Conservation (phyloP, 2,329 filamentous ascomycete species). For the Xylariales sp. region DNA sequence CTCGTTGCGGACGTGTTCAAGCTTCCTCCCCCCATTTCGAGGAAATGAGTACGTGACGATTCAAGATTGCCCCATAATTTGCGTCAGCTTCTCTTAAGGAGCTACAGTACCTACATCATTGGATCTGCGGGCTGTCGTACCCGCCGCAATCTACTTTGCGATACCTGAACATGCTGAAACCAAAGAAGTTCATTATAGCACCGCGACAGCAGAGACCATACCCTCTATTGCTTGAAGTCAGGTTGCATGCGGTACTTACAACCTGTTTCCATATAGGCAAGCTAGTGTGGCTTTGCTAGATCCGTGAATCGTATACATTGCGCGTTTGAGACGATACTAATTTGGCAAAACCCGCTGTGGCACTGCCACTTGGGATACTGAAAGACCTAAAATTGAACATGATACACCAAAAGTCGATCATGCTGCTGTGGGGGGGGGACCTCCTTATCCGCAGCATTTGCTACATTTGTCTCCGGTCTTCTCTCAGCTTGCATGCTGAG, state of each 20-base stretch:
- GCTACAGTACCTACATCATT: constrained; percentile 3
- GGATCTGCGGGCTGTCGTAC: background rate
- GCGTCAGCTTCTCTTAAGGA: constrained; percentile 4
- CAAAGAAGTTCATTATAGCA: no score
- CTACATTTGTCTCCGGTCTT: no score
- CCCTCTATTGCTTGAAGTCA: no score
- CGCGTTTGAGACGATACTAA: constrained; percentile 1
- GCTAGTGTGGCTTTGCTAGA: no score
- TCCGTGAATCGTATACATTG: background rate
- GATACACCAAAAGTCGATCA: constrained; percentile 12
- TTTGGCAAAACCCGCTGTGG: background rate
- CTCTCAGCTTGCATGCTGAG: background rate
- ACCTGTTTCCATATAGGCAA: no score
- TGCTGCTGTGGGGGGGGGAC: constrained; percentile 5
- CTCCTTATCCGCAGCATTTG: no score
- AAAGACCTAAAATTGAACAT: constrained; percentile 11
- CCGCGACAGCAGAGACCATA: no score
- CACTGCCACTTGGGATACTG: background rate
- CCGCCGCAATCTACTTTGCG: constrained; percentile 1
- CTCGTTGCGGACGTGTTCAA: background rate
- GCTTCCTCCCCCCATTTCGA: no score
- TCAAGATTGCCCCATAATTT: constrained; percentile 1
- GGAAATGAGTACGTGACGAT: constrained; percentile 1
- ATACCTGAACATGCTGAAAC: no score
- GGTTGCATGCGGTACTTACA: no score